phyloP scores from a whole-genome alignment of 495 filamentous ascomycete species.

The Hypoxylon perforatum region DNA sequence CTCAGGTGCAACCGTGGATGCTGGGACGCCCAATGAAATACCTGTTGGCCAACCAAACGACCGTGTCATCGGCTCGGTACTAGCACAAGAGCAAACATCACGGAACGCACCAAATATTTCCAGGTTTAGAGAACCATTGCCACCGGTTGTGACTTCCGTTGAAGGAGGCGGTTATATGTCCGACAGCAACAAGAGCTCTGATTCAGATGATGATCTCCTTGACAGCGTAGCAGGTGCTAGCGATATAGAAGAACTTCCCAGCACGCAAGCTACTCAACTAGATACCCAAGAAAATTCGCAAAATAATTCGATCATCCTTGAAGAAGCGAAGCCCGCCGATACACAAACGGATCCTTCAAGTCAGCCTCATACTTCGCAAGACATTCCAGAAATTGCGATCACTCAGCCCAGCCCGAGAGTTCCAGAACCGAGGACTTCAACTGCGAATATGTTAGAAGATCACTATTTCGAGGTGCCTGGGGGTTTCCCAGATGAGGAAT shows the following conservation, averaged over 20 bases:
- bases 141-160: conserved; percentile 73
- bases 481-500: conserved; percentile 55
- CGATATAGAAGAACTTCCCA: conserved; percentile 40
- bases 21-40: conserved; percentile 41
- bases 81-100: conserved; percentile 63
- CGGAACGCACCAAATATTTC: conserved; percentile 60
- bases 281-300: conserved; percentile 21
- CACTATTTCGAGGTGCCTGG: conserved; percentile 56
- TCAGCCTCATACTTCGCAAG: conserved; percentile 8
- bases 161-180: conserved; percentile 69
- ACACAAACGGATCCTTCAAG: not conserved
- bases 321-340: conserved; percentile 7
- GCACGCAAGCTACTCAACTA: conserved; percentile 30
- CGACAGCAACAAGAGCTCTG: conserved; percentile 51
- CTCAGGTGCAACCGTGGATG: conserved; percentile 27
- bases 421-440: conserved; percentile 9
- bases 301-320: conserved; percentile 13
- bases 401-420: conserved; percentile 49
- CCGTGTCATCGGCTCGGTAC: conserved; percentile 68
- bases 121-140: conserved; percentile 66
- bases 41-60: conserved; percentile 68
- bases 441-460: conserved; percentile 17
- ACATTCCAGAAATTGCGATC: conserved; percentile 49
- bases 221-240: conserved; percentile 24
- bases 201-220: conserved; percentile 41